These are phyloP conservation scores for Penicillium angulare DNA, from an alignment of 495 filamentous ascomycete species.

Conservation along the genomic window DNA sequence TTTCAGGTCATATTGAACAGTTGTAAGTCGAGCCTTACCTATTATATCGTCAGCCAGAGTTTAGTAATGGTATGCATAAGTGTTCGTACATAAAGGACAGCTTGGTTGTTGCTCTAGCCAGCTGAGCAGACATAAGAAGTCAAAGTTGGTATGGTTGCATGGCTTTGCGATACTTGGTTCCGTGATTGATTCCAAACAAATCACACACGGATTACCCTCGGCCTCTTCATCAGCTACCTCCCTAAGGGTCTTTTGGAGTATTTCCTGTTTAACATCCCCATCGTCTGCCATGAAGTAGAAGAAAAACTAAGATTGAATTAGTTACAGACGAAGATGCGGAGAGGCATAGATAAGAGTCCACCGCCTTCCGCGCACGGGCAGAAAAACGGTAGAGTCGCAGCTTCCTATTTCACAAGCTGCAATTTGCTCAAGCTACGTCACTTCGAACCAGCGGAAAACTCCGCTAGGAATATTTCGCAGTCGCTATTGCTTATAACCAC, in stretches of 20 bases:
- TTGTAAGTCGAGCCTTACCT: conserved; percentile 62
- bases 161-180: conserved; percentile 69
- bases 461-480: background rate
- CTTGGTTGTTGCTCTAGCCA: conserved; percentile 73
- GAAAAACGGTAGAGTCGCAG: background rate
- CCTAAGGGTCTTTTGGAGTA: conserved; percentile 43
- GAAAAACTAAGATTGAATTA: background rate
- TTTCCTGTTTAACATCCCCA: conserved; percentile 41
- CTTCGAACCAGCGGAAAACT: background rate
- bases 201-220: conserved; percentile 46
- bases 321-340: background rate
- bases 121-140: conserved; percentile 78
- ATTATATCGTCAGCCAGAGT: conserved; percentile 11
- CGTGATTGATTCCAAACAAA: conserved; percentile 72
- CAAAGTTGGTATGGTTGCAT: conserved; percentile 78
- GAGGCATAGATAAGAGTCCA: conserved; percentile 5
- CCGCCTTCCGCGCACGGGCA: background rate
- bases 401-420: background rate
- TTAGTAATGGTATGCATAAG: background rate
- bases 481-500: background rate
- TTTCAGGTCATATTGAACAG: conserved; percentile 66
- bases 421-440: background rate
- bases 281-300: conserved; percentile 33
- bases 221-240: conserved; percentile 40
- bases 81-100: conserved; percentile 71